These are phyloP conservation scores for Acacia melanoxylon DNA, from an alignment of 306 rosid genomes.

Conservation along the genomic window DNA sequence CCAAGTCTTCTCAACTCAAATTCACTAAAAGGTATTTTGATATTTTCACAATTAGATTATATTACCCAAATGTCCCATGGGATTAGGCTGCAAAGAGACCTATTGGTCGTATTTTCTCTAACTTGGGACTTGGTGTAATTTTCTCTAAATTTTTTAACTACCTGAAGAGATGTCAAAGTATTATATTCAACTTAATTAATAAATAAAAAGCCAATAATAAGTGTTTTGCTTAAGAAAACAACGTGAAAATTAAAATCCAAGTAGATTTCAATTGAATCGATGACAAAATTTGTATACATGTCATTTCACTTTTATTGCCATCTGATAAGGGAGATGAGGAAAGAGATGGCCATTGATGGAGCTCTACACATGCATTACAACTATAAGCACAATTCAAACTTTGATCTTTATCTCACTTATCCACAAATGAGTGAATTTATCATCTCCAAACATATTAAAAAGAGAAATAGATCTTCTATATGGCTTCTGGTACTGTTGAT, in stretches of 20 bases:
- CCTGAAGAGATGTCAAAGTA: background rate
- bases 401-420: slow-evolving; percentile 20
- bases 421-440: background rate
- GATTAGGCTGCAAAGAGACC: no score
- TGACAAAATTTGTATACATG: slow-evolving; percentile 31
- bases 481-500: slow-evolving; percentile 23
- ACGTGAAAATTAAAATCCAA: background rate
- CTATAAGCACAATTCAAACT: background rate
- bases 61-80: no score
- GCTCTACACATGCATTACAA: background rate
- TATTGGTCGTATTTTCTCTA: no score
- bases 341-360: slow-evolving; percentile 23
- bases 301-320: slow-evolving; percentile 40
- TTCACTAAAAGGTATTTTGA: no score
- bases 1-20: no score
- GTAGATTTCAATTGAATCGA: slow-evolving; percentile 24
- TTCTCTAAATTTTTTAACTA: no score
- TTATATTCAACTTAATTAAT: background rate
- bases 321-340: slow-evolving; percentile 29
- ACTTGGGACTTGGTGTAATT: no score
- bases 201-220: background rate
- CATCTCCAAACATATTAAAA: background rate
- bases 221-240: no score
- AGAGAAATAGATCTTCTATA: slow-evolving; percentile 14
- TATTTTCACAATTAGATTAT: no score